A percentile compares a stretch with the other conserved stretches of the same genome.
These are phyloP conservation scores for Sugiyamaella grinbergsii DNA, from an alignment of 1,139 yeast genomes.

Conservation along the genomic window DNA sequence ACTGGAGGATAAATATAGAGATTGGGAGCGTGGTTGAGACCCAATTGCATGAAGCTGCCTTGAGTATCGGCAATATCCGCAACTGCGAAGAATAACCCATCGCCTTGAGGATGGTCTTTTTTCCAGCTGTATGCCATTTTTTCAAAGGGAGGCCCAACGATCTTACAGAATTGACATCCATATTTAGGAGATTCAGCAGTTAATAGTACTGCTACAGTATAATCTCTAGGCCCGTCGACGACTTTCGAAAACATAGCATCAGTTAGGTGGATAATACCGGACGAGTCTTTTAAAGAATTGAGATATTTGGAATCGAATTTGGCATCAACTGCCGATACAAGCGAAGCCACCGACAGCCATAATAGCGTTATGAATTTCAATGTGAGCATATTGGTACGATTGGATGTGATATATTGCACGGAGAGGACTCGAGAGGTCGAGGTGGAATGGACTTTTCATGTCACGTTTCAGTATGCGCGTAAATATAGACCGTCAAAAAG, in stretches of 20 bases:
- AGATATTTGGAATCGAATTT: conserved; percentile 12
- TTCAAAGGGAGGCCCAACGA: conserved; percentile 67
- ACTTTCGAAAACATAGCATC: conserved; percentile 62
- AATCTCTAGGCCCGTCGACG: conserved; percentile 70
- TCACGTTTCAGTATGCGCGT: neutral
- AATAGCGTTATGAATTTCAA: conserved; percentile 1
- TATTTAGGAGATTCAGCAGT: conserved; percentile 75
- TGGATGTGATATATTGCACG: neutral
- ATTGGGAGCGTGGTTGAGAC: conserved; percentile 78
- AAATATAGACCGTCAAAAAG: no score
- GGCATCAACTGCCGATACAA: neutral
- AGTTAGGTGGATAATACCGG: conserved; percentile 53
- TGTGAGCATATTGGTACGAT: neutral
- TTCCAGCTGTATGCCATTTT: conserved; percentile 64
- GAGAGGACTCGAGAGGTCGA: neutral
- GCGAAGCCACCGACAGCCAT: neutral
- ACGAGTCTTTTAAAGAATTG: conserved; percentile 17
- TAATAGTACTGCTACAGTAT: conserved; percentile 62
- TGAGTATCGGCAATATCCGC: conserved; percentile 68
- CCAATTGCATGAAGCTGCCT: conserved; percentile 54
- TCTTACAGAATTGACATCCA: conserved; percentile 75
- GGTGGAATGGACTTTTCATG: neutral
- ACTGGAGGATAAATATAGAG: conserved; percentile 66
- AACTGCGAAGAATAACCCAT: conserved; percentile 64
- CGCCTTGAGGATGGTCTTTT: conserved; percentile 50